Conservation (phyloP, 345 rosid genomes). For the Orychophragmus violaceus region DNA sequence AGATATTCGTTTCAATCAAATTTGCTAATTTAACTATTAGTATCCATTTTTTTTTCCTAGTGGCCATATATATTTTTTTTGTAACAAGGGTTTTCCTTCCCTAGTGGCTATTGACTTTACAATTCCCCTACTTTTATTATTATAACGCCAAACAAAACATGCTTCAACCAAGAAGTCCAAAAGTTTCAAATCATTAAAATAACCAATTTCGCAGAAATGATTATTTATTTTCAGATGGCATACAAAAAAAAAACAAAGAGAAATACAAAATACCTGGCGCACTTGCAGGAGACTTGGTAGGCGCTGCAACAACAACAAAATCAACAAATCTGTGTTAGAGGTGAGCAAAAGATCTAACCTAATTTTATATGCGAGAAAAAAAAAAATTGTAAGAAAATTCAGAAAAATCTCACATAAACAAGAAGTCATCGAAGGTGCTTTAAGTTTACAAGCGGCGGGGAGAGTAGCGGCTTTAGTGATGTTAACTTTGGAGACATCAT, state of each 20-base stretch:
- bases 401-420: constrained; percentile 21
- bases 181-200: not conserved
- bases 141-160: not conserved
- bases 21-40: not conserved
- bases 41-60: too few relatives aligned
- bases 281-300: not conserved
- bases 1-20: not conserved
- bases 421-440: constrained; percentile 11
- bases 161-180: not conserved
- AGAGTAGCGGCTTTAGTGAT: constrained; percentile 21
- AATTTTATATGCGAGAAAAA: too few relatives aligned
- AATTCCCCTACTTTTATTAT: too few relatives aligned
- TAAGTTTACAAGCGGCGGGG: constrained; percentile 18
- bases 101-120: not conserved
- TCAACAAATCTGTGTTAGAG: not conserved
- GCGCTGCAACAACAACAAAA: too few relatives aligned
- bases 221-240: not conserved
- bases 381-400: too few relatives aligned
- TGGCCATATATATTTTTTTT: too few relatives aligned
- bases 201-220: not conserved
- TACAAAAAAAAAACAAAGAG: not conserved
- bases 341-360: not conserved
- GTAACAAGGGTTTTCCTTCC: too few relatives aligned
- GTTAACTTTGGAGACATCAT: not conserved
- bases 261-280: constrained; percentile 8